phyloP scores from a whole-genome alignment of 495 filamentous ascomycete genomes.

The Ramalina peruviana region DNA sequence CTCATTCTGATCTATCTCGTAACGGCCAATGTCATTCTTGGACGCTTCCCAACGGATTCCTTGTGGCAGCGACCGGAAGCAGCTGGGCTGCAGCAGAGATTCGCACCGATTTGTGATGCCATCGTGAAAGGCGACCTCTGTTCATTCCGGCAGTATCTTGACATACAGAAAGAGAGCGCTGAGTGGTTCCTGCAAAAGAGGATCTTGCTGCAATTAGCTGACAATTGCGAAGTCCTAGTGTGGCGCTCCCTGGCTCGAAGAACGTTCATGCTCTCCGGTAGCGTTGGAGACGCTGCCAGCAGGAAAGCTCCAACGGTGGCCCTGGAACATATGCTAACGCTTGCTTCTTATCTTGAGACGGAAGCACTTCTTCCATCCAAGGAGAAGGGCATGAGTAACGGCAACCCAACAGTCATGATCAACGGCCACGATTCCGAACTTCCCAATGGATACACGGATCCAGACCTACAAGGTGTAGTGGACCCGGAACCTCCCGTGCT shows the following conservation, averaged over 20 bases:
- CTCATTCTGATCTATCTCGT: constrained; percentile 77
- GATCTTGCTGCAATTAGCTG: constrained; percentile 55
- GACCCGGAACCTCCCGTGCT: constrained; percentile 10
- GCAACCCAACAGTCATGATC: constrained; percentile 21
- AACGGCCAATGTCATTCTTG: constrained; percentile 68
- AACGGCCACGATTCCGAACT: background rate
- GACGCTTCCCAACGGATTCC: constrained; percentile 58
- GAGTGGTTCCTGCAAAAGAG: constrained; percentile 67
- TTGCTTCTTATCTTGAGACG: constrained; percentile 26
- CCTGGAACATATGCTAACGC: constrained; percentile 37
- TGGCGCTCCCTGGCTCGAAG: constrained; percentile 74
- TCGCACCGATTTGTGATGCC: constrained; percentile 58
- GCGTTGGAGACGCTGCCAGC: constrained; percentile 31
- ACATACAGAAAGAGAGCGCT: constrained; percentile 31
- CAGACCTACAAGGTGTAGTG: constrained; percentile 25
- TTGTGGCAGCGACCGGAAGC: constrained; percentile 64
- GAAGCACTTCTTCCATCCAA: constrained; percentile 4
- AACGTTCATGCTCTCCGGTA: constrained; percentile 52
- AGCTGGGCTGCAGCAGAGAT: constrained; percentile 50
- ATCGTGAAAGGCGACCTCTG: constrained; percentile 68
- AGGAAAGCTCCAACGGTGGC: constrained; percentile 42
- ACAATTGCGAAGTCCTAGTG: constrained; percentile 63
- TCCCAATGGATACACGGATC: constrained; percentile 23
- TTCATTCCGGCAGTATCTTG: constrained; percentile 54
- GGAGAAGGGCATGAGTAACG: constrained; percentile 2